Evolutionary conservation across 257 asterid genomes (phyloP), one percentile per base, ranked within the genome.

Genomic region (Solanum peruvianum): DNA sequence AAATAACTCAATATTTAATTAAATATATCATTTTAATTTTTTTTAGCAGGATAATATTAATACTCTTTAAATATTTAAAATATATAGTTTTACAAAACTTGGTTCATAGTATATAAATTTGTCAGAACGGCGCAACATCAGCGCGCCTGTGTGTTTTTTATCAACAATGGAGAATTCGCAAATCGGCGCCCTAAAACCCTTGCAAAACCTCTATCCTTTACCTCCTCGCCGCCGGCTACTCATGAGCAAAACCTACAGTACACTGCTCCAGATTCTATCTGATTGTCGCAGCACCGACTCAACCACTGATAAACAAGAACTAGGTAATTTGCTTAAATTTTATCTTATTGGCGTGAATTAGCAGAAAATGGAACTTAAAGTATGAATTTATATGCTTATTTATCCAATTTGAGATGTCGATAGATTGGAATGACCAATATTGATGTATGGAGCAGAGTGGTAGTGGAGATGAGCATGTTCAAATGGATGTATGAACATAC

Each of bases 211-310:
- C 39, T 29, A 84, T 7, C 31, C 42, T 83, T 25, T 87, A 39
- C 83, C 91, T 72, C 91, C 87, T 44, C 89, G 49, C 81, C 91
- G 92, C 35, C 97, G 98, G 10, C 93, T 94, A 9, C 89, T 95
- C 60, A 92, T 87, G 42, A 95, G 99, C 91, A 89, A 92, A 25
- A 95, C 98, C 35, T 91, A 85, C 87, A 84, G 31, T 85, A 80
- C 91, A n/a, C 89, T 95, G 42, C 12, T 85, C 62, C 88, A 78
- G 70, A 87, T 93, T 82, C 66, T 96, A 58, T 91, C 95, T 16
- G 91, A 86, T 88, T 91, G 91, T 89, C 85, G 42, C 86, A 69
- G 88, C 84, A 73, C 83, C 4, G 83, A 69, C 13, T 25, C 88
- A 10, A 25, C 81, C 18, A 75, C 87, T 37, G 89, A 86, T 76